Percentiles rank a stretch among this genome's conserved stretches.
Evolutionary conservation across 2,329 filamentous ascomycete genomes (phyloP).

Genomic region (Neopestalotiopsis rosae): DNA sequence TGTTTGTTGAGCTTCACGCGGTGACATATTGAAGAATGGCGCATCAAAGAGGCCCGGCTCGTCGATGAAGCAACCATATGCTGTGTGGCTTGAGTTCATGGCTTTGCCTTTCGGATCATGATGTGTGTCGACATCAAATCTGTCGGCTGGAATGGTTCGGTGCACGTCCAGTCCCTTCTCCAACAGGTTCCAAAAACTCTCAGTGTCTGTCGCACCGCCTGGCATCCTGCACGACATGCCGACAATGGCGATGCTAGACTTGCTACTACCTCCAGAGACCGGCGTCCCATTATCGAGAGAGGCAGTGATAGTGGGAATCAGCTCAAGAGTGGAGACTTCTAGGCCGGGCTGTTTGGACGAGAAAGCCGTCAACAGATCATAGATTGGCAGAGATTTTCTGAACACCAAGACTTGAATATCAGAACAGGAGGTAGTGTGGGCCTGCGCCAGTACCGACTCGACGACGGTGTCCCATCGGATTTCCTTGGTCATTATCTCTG

Average conservation of each 20-base stretch:
- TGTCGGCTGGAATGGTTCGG: constrained; percentile 37
- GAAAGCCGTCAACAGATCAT: constrained; percentile 30
- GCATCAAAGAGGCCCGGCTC: constrained; percentile 19
- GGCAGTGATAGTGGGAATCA: too few relatives aligned
- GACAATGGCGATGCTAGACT: constrained; percentile 68
- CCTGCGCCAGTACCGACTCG: constrained; percentile 15
- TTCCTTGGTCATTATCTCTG: constrained; percentile 34
- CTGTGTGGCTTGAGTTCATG: constrained; percentile 19
- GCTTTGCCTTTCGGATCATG: constrained; percentile 62
- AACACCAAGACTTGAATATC: constrained; percentile 29
- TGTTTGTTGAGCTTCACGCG: constrained; percentile 51
- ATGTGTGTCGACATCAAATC: constrained; percentile 18
- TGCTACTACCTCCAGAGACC: constrained; percentile 26
- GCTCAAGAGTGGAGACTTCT: constrained; percentile 17
- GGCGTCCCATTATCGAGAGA: background rate
- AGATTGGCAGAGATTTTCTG: constrained; percentile 32
- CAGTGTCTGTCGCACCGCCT: constrained; percentile 60
- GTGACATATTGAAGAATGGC: constrained; percentile 20
- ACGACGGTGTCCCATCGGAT: constrained; percentile 38
- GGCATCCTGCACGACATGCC: constrained; percentile 70
- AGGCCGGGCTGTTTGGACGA: too few relatives aligned
- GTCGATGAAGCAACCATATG: constrained; percentile 23
- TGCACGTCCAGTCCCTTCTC: constrained; percentile 67
- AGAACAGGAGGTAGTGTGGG: constrained; percentile 19
- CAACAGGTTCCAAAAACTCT: constrained; percentile 67